These are phyloP conservation scores for Avena sativa DNA, from an alignment of 176 grass and related monocot genomes.

Conservation along the genomic window DNA sequence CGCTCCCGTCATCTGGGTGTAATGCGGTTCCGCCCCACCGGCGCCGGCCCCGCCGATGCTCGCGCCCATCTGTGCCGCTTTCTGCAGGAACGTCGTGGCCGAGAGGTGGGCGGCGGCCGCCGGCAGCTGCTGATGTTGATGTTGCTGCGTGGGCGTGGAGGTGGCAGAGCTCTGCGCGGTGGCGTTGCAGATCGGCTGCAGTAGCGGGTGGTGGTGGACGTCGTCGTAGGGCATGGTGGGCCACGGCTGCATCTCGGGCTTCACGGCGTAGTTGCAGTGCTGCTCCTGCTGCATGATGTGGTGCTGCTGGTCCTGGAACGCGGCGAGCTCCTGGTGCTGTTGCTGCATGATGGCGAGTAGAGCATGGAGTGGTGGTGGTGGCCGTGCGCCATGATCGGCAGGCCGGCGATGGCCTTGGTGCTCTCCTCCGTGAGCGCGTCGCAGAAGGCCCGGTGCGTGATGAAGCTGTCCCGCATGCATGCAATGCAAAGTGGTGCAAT, in stretches of 20 bases:
- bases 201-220: constrained; percentile 32
- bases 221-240: constrained; percentile 45
- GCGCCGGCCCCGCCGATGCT: constrained; percentile 53
- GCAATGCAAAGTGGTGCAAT: constrained; percentile 1
- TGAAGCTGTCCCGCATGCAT: constrained; percentile 99
- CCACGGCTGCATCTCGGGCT: constrained; percentile 60
- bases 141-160: constrained; percentile 11
- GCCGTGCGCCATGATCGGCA: constrained; percentile 39
- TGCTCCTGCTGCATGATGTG: constrained; percentile 46
- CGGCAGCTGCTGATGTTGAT: background rate
- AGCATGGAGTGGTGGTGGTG: constrained; percentile 52
- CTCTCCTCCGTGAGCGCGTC: constrained; percentile 95
- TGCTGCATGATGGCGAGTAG: constrained; percentile 52
- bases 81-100: constrained; percentile 91
- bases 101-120: constrained; percentile 71
- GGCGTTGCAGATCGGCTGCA: constrained; percentile 45
- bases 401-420: constrained; percentile 65
- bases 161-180: constrained; percentile 42
- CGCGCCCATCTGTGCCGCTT: constrained; percentile 96
- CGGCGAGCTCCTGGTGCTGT: constrained; percentile 45
- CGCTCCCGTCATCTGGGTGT: constrained; percentile 61
- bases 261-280: constrained; percentile 56
- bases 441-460: constrained; percentile 99
- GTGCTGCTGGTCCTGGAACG: constrained; percentile 45
- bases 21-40: constrained; percentile 33